These are phyloP conservation scores for Artemisia argyi DNA, from an alignment of 129 eudicot genomes.

Conservation along the genomic window DNA sequence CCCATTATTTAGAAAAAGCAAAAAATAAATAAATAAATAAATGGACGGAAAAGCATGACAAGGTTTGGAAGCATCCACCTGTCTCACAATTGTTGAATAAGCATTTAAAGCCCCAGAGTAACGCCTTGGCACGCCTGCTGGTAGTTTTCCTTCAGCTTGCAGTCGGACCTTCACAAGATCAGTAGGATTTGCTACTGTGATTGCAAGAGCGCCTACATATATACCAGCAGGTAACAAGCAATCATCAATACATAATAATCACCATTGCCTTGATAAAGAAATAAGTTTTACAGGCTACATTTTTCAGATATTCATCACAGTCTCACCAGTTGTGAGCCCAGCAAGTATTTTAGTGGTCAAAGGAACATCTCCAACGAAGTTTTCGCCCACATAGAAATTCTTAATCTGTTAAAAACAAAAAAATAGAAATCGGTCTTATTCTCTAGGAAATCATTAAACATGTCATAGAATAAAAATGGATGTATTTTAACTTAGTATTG, in stretches of 20 bases:
- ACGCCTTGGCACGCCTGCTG: conserved; percentile 81
- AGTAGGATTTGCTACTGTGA: conserved; percentile 76
- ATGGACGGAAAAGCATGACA: not conserved
- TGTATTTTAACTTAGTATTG: not conserved
- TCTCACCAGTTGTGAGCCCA: conserved; percentile 82
- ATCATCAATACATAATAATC: conserved; percentile 8
- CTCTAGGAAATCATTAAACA: not conserved
- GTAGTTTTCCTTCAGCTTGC: conserved; percentile 80
- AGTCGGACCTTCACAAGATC: conserved; percentile 88
- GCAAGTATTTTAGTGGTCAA: conserved; percentile 79
- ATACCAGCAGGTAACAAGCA: conserved; percentile 18
- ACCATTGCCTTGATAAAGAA: conserved; percentile 2
- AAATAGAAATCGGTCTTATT: conserved; percentile 1
- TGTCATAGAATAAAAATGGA: not conserved
- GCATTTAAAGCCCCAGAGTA: conserved; percentile 85
- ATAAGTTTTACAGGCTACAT: not conserved
- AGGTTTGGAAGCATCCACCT: conserved; percentile 41
- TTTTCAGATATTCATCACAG: not conserved
- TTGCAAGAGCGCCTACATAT: conserved; percentile 63
- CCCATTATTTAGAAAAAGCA: not conserved
- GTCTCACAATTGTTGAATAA: conserved; percentile 71
- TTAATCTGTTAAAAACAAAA: conserved; percentile 48
- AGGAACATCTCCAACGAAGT: conserved; percentile 84
- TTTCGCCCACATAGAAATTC: conserved; percentile 70
- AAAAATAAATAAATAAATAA: not conserved